Percentiles rank a stretch among this genome's conserved stretches.
phyloP scores from a whole-genome alignment of 202 grass and related monocot species.

The Hordeum pubiflorum region DNA sequence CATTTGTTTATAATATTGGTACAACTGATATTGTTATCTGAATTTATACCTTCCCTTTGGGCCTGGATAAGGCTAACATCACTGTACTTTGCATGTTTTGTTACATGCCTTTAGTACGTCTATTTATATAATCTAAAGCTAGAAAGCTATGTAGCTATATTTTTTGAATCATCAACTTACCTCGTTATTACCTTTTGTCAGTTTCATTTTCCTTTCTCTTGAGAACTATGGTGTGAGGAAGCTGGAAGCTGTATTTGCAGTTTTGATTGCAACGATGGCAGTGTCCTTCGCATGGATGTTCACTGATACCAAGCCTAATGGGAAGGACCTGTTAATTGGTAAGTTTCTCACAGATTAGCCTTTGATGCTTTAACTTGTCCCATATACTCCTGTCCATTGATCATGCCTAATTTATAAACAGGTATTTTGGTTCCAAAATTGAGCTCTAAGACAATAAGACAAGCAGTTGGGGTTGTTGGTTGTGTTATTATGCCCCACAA shows the following conservation, averaged over 20 bases:
- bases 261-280: conserved; percentile 85
- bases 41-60: conserved; percentile 4
- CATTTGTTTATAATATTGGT: neutral
- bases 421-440: conserved; percentile 76
- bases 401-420: conserved; percentile 6
- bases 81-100: neutral
- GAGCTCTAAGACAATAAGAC: conserved; percentile 80
- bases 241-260: conserved; percentile 68
- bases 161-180: conserved; percentile 4
- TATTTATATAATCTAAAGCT: neutral
- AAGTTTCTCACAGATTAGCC: conserved; percentile 16
- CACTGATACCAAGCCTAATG: conserved; percentile 61
- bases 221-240: conserved; percentile 91
- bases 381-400: neutral
- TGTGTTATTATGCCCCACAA: conserved; percentile 97
- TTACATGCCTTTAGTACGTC: neutral
- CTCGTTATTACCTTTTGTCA: conserved; percentile 25
- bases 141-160: neutral
- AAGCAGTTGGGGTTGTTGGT: conserved; percentile 86
- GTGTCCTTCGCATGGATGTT: conserved; percentile 89
- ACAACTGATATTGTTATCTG: neutral
- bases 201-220: conserved; percentile 83
- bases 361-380: neutral
- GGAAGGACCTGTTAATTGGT: conserved; percentile 62
- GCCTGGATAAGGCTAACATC: neutral